A percentile compares a stretch with the other conserved stretches of the same genome.
Evolutionary conservation across 1,284 basidiomycete species (phyloP).

Genomic region (Microbotryomycetes sp.): DNA sequence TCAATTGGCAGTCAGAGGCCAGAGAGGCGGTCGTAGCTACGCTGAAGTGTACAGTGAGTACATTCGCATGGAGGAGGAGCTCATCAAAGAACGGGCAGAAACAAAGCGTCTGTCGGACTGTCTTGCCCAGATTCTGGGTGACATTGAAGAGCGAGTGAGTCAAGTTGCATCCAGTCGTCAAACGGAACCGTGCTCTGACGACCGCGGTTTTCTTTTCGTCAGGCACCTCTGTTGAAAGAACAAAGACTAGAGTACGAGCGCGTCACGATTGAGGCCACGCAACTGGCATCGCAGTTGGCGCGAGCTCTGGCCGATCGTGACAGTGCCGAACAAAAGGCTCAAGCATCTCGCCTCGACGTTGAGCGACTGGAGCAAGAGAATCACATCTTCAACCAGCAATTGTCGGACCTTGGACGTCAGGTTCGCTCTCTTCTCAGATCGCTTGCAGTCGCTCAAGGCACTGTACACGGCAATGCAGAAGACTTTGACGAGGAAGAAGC

Average conservation of each 20-base stretch:
- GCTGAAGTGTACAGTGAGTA: constrained; percentile 87
- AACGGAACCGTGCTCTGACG: no score
- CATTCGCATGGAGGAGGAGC: constrained; percentile 74
- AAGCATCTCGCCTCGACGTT: constrained; percentile 33
- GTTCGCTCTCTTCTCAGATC: constrained; percentile 72
- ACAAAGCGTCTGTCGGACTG: constrained; percentile 73
- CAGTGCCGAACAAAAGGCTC: constrained; percentile 33
- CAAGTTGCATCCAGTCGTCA: no score
- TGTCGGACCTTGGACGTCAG: constrained; percentile 81
- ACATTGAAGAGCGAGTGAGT: constrained; percentile 81
- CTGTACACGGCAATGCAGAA: constrained; percentile 54
- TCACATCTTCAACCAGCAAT: constrained; percentile 59
- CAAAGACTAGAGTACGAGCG: constrained; percentile 80
- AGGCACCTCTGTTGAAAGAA: constrained; percentile 81
- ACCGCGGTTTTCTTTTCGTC: not conserved
- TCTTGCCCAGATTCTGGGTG: constrained; percentile 61
- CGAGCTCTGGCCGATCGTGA: constrained; percentile 64
- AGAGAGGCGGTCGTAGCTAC: constrained; percentile 66
- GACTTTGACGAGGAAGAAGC: constrained; percentile 43
- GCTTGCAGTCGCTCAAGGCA: constrained; percentile 69
- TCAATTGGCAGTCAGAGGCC: constrained; percentile 15
- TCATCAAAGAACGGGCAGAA: constrained; percentile 66
- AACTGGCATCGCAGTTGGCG: constrained; percentile 72
- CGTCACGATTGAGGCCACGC: constrained; percentile 64
- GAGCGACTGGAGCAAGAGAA: constrained; percentile 31